Base-by-base conservation (phyloP, 129 eudicot genomes). In the Chrysanthemum lavandulifolium region DNA sequence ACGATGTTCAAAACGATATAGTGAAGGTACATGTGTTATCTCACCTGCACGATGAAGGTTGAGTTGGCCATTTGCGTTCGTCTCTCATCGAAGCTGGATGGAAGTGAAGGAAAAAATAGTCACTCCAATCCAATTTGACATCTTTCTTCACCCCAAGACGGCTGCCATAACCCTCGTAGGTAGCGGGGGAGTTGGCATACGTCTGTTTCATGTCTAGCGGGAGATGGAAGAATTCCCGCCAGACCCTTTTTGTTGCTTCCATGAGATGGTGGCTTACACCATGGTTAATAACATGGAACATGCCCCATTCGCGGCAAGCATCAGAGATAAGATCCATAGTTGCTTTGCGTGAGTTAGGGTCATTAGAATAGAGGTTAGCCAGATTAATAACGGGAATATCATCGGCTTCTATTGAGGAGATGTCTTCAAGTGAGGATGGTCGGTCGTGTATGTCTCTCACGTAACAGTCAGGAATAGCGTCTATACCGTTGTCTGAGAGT, bases 161-260 rank as follows among this genome's bases (percentile, higher is more conserved):
- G 60, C 97, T 88, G 0, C 92, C 95, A 18, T 91, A 88, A 2
- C 97, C 97, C 51, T 87, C 97, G 36, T 91, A 91, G 0, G 95
- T 88, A 0, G 11, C 45, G n/a, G 97, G 97, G 0, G 83, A 70
- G 56, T 91, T 91, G 0, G 89, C 83, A 16, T 85, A 84, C 59
- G 61, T 80, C 36, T 83, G 88, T 57, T 91, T 91, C 87, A 50
- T 59, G 9, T 78, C 92, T 7, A 80, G 15, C 29, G 92, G 92
- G 8, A 84, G 84, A 14, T 74, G 78, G 6, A 88, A 91, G 21
- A 91, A 91, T 68, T 78, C 82, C 8, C 89, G 82, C 97, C 95
- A 91, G 4, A 76, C 81, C 54, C 77, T 85, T n/a, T 83, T 69
- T 6, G 82, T 47, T 0, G 65, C 73, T 3, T 10, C 67, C 95